Evolutionary conservation across 139 green algal genomes (phyloP), one percentile per base, ranked within the genome.

Genomic region (Nannochloris sp.): DNA sequence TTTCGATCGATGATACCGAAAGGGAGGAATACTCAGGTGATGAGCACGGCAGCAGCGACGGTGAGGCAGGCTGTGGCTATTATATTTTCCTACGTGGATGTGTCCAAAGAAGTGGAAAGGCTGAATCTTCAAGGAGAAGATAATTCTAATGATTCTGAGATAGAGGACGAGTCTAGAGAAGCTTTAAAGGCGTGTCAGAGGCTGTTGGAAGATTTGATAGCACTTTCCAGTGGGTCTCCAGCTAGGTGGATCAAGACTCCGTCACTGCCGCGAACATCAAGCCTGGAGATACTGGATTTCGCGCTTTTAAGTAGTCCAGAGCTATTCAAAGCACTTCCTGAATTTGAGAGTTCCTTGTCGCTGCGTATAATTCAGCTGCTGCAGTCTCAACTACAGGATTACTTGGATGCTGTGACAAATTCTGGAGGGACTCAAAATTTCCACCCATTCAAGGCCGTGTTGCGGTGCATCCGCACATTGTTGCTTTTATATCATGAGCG

Each of bases 271-370:
- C 69, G 80, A 12, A 61, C 75, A 4, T 87, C 91, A 60, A 67
- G 88, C 60, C 61, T 93, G 50, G 86, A 93, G 53, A 63, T 91
- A 36, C 69, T 94, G 54, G 84, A 94, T 64, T 88, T 81, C 76
- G 76, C 90, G 69, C 78, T 94, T 57, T 46, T 60, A 34, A 78
- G 88, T 49, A 75, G 75, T 7, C 56, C 78, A 1, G 58, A 65
- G 11, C 62, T 83, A 12, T 91, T 94, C 67, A 66, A 61, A 34
- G 61, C 14, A 14, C 40, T 70, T 27, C 62, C 64, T 21, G 64
- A 55, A 18, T 73, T 77, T 23, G 53, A 77, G 14, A 24, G 50
- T 61, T 81, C 53, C 21, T 29, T 44, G 51, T 78, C 59, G 48
- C 61, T 61, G 31, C 57, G 50, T 57, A 74, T 88, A 27, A 70